Evolutionary conservation across 176 grass and related monocot species (phyloP).

Genomic region (Raddia distichophylla): DNA sequence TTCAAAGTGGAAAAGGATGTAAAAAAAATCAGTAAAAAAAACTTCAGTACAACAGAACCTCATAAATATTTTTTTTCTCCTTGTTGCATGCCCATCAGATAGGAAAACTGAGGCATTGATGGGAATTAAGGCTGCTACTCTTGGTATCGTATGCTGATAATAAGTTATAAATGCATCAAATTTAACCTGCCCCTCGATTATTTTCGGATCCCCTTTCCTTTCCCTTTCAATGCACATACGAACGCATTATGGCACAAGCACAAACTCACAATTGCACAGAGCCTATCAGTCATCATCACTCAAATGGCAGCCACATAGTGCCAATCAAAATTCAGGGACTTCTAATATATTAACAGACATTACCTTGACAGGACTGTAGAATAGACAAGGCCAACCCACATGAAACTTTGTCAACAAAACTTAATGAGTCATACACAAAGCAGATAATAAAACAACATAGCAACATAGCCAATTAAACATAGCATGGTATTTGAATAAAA

Average conservation of each 20-base stretch:
- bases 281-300: not conserved
- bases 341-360: slow-evolving; percentile 14
- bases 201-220: not conserved
- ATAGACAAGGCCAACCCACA: slow-evolving; percentile 85
- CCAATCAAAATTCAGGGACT: slow-evolving; percentile 49
- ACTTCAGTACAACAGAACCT: no score
- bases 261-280: slow-evolving; percentile 16
- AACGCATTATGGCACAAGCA: slow-evolving; percentile 15
- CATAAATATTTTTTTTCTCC: no score
- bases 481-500: no score
- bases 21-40: no score
- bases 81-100: not conserved
- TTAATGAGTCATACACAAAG: slow-evolving; percentile 96
- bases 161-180: not conserved
- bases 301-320: slow-evolving; percentile 44
- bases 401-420: slow-evolving; percentile 92
- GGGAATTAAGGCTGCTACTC: slow-evolving; percentile 18
- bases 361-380: slow-evolving; percentile 95
- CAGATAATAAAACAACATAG: no score
- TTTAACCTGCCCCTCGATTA: not conserved
- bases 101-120: slow-evolving; percentile 2
- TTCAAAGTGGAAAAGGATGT: not conserved
- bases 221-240: not conserved
- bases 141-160: not conserved
- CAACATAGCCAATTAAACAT: no score